These are phyloP conservation scores for Plasmodium vivax DNA, from an alignment of 169 alveolate species.

Conservation along the genomic window DNA sequence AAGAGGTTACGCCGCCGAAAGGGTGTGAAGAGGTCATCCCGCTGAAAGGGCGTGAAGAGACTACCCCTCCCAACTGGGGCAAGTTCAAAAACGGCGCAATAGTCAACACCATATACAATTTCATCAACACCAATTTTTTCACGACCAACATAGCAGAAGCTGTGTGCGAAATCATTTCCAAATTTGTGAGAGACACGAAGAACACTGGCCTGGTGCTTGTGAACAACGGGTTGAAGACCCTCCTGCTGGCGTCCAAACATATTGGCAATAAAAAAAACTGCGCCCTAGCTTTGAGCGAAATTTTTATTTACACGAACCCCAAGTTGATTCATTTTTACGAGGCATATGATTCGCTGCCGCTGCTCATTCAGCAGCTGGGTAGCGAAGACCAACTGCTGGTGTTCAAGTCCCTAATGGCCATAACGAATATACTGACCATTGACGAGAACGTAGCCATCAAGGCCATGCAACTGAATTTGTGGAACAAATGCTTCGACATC, in stretches of 20 bases:
- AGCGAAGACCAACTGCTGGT: constrained; percentile 53
- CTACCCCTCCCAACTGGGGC: not conserved
- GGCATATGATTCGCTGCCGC: constrained; percentile 72
- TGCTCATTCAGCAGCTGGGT: constrained; percentile 46
- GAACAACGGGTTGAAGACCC: constrained; percentile 66
- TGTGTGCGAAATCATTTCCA: constrained; percentile 52
- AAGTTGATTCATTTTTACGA: constrained; percentile 71
- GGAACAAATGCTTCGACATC: constrained; percentile 67
- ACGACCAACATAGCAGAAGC: constrained; percentile 71
- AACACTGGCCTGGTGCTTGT: constrained; percentile 59
- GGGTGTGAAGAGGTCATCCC: not conserved
- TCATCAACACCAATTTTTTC: constrained; percentile 62
- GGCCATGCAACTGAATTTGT: constrained; percentile 65
- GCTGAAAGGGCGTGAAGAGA: not conserved
- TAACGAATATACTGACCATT: constrained; percentile 68
- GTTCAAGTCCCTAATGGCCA: constrained; percentile 68
- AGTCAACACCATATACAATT: constrained; percentile 56
- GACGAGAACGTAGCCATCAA: constrained; percentile 70
- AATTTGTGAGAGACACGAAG: constrained; percentile 31
- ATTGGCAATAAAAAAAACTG: constrained; percentile 58
- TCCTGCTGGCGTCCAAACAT: constrained; percentile 49
- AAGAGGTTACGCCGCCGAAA: not conserved
- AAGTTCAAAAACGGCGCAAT: constrained; percentile 62
- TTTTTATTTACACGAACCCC: constrained; percentile 66
- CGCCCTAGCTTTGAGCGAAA: constrained; percentile 69